Evolutionary conservation across 1,284 basidiomycete species (phyloP).

Genomic region (Meira miltonrushii): DNA sequence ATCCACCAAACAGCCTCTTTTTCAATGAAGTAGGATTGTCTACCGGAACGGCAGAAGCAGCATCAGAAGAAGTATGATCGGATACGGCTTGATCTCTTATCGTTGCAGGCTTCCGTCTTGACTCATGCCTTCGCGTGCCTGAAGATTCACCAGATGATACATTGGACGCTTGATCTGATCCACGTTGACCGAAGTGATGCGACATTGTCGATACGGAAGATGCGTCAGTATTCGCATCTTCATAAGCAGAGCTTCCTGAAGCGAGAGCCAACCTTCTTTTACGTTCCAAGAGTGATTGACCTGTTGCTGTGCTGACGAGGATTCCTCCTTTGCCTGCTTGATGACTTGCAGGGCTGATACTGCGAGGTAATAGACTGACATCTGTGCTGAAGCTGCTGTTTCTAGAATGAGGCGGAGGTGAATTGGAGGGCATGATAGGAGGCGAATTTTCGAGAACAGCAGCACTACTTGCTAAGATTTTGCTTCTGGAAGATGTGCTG

Average conservation of each 20-base stretch:
- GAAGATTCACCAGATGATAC: too few relatives aligned
- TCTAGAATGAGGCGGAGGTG: not conserved
- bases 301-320: not conserved
- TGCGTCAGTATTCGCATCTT: not conserved
- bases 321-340: not conserved
- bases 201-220: too few relatives aligned
- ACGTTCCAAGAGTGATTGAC: not conserved
- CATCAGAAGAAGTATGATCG: too few relatives aligned
- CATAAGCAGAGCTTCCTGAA: not conserved
- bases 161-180: too few relatives aligned
- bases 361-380: not conserved
- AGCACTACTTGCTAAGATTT: constrained; percentile 4
- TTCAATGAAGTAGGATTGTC: too few relatives aligned
- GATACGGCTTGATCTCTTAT: too few relatives aligned
- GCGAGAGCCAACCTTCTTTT: not conserved
- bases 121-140: too few relatives aligned
- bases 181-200: too few relatives aligned
- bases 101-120: too few relatives aligned
- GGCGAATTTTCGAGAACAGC: not conserved
- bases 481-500: not conserved
- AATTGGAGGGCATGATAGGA: too few relatives aligned
- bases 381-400: constrained; percentile 3
- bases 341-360: not conserved
- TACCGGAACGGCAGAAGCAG: too few relatives aligned
- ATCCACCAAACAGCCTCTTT: too few relatives aligned